Percentiles rank a stretch among this genome's conserved stretches.
Evolutionary conservation across 129 eudicot genomes (phyloP).

Genomic region (Heracleum sosnowskyi): DNA sequence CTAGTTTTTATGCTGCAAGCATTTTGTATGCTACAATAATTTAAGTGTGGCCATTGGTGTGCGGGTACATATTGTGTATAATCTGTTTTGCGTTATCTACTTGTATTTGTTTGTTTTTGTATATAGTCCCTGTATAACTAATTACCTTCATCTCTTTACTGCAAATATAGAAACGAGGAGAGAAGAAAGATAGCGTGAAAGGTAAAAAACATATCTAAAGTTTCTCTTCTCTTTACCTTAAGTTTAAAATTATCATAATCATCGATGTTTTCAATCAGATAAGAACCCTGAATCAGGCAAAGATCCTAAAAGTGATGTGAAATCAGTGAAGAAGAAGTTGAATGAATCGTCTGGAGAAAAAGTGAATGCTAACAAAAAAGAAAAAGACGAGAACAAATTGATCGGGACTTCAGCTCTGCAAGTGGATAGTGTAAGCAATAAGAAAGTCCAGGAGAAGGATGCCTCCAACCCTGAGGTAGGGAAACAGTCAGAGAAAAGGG

Average conservation of each 20-base stretch:
- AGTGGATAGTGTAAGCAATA: constrained; percentile 30
- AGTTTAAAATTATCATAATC: background rate
- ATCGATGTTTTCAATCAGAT: constrained; percentile 18
- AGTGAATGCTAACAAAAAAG: constrained; percentile 27
- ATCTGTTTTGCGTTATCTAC: background rate
- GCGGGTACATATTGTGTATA: background rate
- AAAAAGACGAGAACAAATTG: constrained; percentile 22
- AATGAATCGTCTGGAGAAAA: constrained; percentile 30
- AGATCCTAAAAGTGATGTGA: constrained; percentile 34
- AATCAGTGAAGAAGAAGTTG: constrained; percentile 46
- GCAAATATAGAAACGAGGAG: constrained; percentile 43
- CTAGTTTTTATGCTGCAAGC: background rate
- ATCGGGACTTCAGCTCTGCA: constrained; percentile 31
- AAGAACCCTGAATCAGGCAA: constrained; percentile 31
- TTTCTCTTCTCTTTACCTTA: background rate
- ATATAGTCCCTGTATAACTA: constrained; percentile 4
- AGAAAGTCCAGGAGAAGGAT: constrained; percentile 32
- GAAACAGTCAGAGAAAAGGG: constrained; percentile 28
- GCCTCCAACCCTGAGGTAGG: constrained; percentile 26
- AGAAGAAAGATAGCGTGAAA: constrained; percentile 43
- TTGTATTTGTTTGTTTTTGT: background rate
- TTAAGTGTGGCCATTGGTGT: background rate
- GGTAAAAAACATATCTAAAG: constrained; percentile 32
- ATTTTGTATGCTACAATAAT: background rate
- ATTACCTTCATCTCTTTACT: constrained; percentile 13